Evolutionary conservation across 768 basidiomycete species (phyloP), one percentile per base, ranked within the genome.

Genomic region (Lanmaoa pseudosensibilis): DNA sequence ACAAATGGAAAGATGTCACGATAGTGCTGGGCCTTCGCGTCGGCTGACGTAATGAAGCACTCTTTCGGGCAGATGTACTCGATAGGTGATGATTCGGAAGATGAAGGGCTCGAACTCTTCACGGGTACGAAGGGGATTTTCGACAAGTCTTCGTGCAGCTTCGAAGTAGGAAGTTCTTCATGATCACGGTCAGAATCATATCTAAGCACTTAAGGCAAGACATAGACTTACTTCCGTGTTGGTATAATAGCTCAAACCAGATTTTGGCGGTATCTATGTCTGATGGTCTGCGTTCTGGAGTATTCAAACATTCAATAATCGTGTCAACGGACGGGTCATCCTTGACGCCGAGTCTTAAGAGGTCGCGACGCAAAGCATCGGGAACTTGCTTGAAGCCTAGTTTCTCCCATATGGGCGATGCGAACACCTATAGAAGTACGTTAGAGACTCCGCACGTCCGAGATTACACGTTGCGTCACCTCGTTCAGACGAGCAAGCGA

Each of bases 61-160:
- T 62, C 46, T 25, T 60, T 63, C 2, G 61, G 61, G 16, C 33
- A 21, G 2, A 51, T 1, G 30, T 63, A 47, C 9, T 50, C 23
- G 9, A 53, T 19, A 13, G 30, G 6, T 9, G 44, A 15, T 23
- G 39, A n/a, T 30, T 39, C 55, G 27, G 46, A 52, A 5, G 47
- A 23, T 4, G 33, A n/a, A 10, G 6, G 3, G 6, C 4, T 3
- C 27, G 34, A 27, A 19, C 6, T 39, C 37, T 54, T 12, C 23
- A 51, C 56, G 7, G 61, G 61, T 23, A 62, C 61, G n/a, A 62
- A 62, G 13, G 46, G 18, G 13, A 59, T 51, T 9, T 11, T 41
- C 7, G 61, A 54, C 16, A 62, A 45, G 19, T 48, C 11, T 7
- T 59, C 61, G 4, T 41, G 56, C 27, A 62, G 25, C 8, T 27